phyloP scores from a whole-genome alignment of 257 asterid genomes.

The Primulina tabacum region DNA sequence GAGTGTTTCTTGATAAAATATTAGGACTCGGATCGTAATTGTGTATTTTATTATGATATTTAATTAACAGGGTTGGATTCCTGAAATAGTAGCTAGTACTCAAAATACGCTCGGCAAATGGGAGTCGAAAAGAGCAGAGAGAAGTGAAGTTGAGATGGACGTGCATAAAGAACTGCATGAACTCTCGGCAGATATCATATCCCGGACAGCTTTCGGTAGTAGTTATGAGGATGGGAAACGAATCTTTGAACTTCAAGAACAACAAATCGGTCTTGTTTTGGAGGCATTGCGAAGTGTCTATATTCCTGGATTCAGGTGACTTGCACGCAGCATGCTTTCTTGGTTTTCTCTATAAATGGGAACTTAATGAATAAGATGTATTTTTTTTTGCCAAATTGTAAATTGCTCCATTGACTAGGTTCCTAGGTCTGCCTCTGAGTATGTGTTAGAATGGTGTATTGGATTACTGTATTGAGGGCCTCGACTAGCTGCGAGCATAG shows the following conservation, averaged over 20 bases:
- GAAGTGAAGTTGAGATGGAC: slow-evolving; percentile 36
- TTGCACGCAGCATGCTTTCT: not conserved
- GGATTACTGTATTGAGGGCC: too few species aligned
- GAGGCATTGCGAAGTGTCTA: slow-evolving; percentile 46
- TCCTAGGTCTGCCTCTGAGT: too few species aligned
- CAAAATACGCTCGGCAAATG: slow-evolving; percentile 29
- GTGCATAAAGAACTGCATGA: slow-evolving; percentile 35
- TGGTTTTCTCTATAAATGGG: not conserved
- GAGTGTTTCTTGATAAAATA: too few species aligned
- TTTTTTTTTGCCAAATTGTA: too few species aligned
- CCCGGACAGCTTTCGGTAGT: slow-evolving; percentile 59
- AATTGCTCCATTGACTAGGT: too few species aligned
- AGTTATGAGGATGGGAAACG: slow-evolving; percentile 52
- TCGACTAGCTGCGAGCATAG: too few species aligned
- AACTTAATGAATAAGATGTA: too few species aligned
- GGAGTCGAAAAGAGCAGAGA: slow-evolving; percentile 33
- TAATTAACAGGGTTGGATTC: slow-evolving; percentile 36
- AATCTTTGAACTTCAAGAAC: slow-evolving; percentile 49
- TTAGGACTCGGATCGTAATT: too few species aligned
- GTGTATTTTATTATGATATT: too few species aligned
- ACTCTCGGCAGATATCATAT: slow-evolving; percentile 48
- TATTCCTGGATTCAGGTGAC: slow-evolving; percentile 55
- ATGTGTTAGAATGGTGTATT: too few species aligned
- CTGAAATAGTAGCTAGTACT: slow-evolving; percentile 35
- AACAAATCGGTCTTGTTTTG: slow-evolving; percentile 39